These are phyloP conservation scores for Candida sanyiensis DNA, from an alignment of 805 yeast species.

Conservation along the genomic window DNA sequence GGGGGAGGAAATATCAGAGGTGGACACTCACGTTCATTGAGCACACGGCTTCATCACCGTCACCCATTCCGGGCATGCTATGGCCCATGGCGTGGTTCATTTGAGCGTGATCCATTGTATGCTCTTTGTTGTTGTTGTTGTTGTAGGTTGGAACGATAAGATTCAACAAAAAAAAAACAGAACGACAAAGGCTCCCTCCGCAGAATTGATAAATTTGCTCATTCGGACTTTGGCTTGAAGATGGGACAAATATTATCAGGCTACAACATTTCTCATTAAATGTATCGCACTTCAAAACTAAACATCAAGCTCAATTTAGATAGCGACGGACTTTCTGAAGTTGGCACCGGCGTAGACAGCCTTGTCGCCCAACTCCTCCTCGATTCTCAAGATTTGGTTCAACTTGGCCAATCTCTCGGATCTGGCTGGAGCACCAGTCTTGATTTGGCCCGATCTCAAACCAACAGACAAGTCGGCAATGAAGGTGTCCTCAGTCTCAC, in stretches of 20 bases:
- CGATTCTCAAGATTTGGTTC: slow-evolving; percentile 97
- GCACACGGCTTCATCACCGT: slow-evolving; percentile 32
- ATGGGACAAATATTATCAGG: no score
- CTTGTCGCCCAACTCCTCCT: slow-evolving; percentile 97
- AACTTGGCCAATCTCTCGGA: slow-evolving; percentile 99
- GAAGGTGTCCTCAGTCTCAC: slow-evolving; percentile 98
- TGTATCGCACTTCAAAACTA: neutral
- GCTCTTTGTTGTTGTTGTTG: neutral
- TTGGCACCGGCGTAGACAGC: slow-evolving; percentile 91
- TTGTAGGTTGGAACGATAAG: neutral
- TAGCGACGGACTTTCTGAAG: slow-evolving; percentile 54
- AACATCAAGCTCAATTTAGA: slow-evolving; percentile 19
- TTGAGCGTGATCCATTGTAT: slow-evolving; percentile 9
- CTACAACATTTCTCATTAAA: no score
- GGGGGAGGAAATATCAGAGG: neutral
- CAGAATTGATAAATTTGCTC: neutral
- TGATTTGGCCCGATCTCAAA: slow-evolving; percentile 96
- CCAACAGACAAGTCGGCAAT: slow-evolving; percentile 98
- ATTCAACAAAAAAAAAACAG: no score
- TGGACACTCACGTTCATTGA: slow-evolving; percentile 43
- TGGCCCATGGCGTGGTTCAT: slow-evolving; percentile 26
- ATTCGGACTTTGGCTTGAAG: no score
- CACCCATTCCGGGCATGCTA: slow-evolving; percentile 23
- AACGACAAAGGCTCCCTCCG: no score
- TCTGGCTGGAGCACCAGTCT: slow-evolving; percentile 99